These are phyloP conservation scores for Chalaropsis thielavioides DNA, from an alignment of 2,329 filamentous ascomycete species.

Conservation along the genomic window DNA sequence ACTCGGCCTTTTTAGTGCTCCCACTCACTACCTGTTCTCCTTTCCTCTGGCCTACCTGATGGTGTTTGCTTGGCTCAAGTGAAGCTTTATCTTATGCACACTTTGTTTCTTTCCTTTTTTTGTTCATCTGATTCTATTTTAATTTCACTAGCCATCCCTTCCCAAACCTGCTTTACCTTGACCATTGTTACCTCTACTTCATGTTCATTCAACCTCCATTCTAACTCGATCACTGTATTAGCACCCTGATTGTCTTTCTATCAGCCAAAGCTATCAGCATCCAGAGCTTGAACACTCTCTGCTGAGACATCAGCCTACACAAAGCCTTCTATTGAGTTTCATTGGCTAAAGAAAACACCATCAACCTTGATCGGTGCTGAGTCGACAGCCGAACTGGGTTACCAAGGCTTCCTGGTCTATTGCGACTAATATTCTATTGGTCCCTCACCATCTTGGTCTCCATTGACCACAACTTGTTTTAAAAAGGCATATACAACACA, in stretches of 20 bases:
- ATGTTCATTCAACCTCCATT: background rate
- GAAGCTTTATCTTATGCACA: background rate
- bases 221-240: background rate
- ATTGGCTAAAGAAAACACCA: background rate
- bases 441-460: background rate
- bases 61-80: background rate
- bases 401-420: background rate
- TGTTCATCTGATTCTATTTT: background rate
- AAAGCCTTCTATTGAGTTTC: background rate
- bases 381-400: background rate
- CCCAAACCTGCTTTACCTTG: background rate
- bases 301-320: background rate
- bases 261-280: background rate
- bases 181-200: background rate
- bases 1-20: background rate
- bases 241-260: background rate
- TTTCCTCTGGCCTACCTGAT: background rate
- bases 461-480: background rate
- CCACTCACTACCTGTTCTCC: background rate
- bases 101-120: background rate
- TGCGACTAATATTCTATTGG: conserved; percentile 6
- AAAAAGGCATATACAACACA: background rate
- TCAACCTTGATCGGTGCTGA: background rate
- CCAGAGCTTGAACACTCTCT: background rate
- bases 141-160: background rate